These are phyloP conservation scores for Mortierella sp. DNA, from an alignment of 371 early-diverging fungal species.

Conservation along the genomic window DNA sequence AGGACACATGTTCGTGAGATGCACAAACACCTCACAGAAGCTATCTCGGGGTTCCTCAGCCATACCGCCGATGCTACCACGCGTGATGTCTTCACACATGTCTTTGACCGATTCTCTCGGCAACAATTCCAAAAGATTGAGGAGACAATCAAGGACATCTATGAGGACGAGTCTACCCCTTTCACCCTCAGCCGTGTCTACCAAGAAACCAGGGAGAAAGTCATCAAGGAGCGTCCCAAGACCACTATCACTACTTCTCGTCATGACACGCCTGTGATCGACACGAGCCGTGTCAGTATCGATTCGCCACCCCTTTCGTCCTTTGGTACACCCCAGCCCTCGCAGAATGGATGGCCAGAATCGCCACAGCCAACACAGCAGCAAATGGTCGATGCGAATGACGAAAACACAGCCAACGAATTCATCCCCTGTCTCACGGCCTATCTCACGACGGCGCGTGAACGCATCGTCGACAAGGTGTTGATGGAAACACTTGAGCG, in stretches of 20 bases:
- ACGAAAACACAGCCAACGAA: slow-evolving; percentile 8
- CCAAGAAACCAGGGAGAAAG: slow-evolving; percentile 6
- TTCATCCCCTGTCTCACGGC: slow-evolving; percentile 14
- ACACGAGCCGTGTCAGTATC: background rate
- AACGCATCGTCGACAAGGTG: slow-evolving; percentile 30
- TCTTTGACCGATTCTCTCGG: slow-evolving; percentile 20
- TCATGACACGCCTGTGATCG: slow-evolving; percentile 4
- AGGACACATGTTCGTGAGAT: slow-evolving; percentile 16
- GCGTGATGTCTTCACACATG: slow-evolving; percentile 8
- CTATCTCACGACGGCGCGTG: slow-evolving; percentile 20
- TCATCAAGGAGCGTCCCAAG: slow-evolving; percentile 10
- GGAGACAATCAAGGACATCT: slow-evolving; percentile 19
- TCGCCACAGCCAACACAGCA: too few species aligned
- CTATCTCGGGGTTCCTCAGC: slow-evolving; percentile 14
- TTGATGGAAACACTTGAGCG: slow-evolving; percentile 38
- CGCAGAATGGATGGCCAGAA: too few species aligned
- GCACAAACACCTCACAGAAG: slow-evolving; percentile 11
- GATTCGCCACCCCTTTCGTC: background rate
- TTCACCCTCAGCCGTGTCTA: slow-evolving; percentile 26
- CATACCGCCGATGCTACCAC: slow-evolving; percentile 10
- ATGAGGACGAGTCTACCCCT: slow-evolving; percentile 20
- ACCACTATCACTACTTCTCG: background rate
- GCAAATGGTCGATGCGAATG: slow-evolving; percentile 1
- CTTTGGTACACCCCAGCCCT: background rate
- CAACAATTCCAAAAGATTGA: slow-evolving; percentile 12